phyloP scores from a whole-genome alignment of 306 rosid species.

The Lotus japonicus region DNA sequence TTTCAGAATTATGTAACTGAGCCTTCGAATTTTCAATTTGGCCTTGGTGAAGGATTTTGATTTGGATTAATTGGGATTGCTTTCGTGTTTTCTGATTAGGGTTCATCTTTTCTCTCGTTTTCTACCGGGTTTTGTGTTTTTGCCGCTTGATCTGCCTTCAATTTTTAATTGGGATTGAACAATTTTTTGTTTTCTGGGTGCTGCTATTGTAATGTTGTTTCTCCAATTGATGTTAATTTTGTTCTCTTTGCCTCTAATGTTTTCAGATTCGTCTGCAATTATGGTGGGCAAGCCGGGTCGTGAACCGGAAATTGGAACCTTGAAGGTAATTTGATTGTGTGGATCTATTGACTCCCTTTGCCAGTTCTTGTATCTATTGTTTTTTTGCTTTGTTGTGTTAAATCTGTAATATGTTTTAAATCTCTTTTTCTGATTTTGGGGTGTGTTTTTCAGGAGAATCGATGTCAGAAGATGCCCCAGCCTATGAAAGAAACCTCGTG shows the following conservation, averaged over 20 bases:
- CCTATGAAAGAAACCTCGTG: conserved; percentile 44
- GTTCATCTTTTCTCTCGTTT: no score
- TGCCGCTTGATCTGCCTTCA: no score
- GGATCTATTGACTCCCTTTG: background rate
- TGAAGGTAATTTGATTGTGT: conserved; percentile 43
- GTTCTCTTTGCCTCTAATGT: background rate
- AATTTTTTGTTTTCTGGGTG: background rate
- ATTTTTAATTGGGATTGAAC: no score
- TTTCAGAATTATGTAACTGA: background rate
- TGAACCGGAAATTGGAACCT: conserved; percentile 23
- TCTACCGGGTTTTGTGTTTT: no score
- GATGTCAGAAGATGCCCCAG: conserved; percentile 24
- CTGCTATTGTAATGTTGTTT: background rate
- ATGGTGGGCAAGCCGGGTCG: conserved; percentile 23
- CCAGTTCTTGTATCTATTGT: background rate
- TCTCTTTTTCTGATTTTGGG: background rate
- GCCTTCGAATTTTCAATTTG: background rate
- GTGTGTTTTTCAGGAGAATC: conserved; percentile 36
- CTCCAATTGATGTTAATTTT: background rate
- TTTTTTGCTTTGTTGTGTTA: background rate
- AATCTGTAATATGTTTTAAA: background rate
- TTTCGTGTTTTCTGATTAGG: no score
- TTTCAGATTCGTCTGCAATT: conserved; percentile 34
- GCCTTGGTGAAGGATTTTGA: background rate
- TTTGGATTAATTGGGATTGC: background rate